Percentiles rank a stretch among this genome's conserved stretches.
Conservation (phyloP, 352 stramenopile genomes). For the Hyaloperonospora brassicae region DNA sequence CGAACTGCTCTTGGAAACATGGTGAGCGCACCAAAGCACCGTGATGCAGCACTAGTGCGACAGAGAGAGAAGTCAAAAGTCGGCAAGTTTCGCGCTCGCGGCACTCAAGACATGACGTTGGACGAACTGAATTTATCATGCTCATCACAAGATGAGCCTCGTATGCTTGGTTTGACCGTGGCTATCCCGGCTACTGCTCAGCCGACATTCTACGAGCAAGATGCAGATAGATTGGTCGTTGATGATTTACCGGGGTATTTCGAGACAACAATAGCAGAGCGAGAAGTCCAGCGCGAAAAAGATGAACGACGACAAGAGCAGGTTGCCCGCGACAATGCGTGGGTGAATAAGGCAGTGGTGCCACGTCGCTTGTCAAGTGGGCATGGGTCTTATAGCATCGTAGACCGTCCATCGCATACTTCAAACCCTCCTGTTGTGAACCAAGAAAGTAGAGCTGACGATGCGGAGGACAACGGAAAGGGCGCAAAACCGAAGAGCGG, state of each 20-base stretch:
- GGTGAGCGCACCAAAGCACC: conserved; percentile 23
- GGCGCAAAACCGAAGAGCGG: conserved; percentile 19
- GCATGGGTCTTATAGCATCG: conserved; percentile 47
- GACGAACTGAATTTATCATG: conserved; percentile 28
- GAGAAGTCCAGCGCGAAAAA: conserved; percentile 18
- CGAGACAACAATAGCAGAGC: conserved; percentile 25
- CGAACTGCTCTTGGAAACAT: conserved; percentile 30
- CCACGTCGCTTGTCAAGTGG: conserved; percentile 27
- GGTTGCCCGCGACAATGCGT: conserved; percentile 18
- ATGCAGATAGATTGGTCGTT: conserved; percentile 47
- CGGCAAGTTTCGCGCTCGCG: conserved; percentile 12
- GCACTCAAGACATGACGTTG: conserved; percentile 25
- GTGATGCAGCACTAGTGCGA: conserved; percentile 17
- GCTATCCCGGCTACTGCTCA: conserved; percentile 5
- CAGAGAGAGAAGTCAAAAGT: conserved; percentile 3
- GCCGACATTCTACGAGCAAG: conserved; percentile 36
- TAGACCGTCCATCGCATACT: conserved; percentile 34
- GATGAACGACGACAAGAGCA: conserved; percentile 23
- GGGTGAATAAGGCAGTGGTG: conserved; percentile 16
- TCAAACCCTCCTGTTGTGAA: conserved; percentile 25
- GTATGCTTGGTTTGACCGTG: conserved; percentile 7
- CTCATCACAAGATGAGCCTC: conserved; percentile 23
- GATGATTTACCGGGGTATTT: conserved; percentile 59
- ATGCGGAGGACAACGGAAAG: not conserved
- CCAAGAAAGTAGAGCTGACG: conserved; percentile 1